These are phyloP conservation scores for Coemansia sp. DNA, from an alignment of 192 early-diverging fungal species.

Conservation along the genomic window DNA sequence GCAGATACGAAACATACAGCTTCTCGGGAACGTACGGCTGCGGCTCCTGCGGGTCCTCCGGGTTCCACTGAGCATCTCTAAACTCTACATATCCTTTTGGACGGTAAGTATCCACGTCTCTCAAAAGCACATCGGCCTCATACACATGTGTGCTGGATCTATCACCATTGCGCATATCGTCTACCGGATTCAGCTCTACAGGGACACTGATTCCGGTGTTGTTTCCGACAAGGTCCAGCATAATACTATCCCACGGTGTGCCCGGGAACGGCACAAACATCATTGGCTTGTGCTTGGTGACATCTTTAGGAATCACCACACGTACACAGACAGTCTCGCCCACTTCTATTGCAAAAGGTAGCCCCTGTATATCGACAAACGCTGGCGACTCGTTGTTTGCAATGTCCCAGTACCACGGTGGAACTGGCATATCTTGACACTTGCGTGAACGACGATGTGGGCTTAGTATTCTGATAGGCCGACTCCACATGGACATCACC, in stretches of 20 bases:
- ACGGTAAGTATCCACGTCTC: conserved; percentile 34
- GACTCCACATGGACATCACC: neutral
- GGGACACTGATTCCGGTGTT: conserved; percentile 11
- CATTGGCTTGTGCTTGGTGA: neutral
- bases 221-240: conserved; percentile 17
- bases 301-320: conserved; percentile 13
- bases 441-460: neutral
- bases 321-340: neutral
- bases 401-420: neutral
- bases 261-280: conserved; percentile 13
- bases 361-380: neutral
- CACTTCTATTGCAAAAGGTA: neutral
- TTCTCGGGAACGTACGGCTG: neutral
- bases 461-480: neutral
- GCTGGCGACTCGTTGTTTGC: neutral
- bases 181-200: neutral
- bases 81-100: conserved; percentile 36
- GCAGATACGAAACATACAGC: neutral
- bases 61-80: conserved; percentile 47
- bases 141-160: conserved; percentile 46
- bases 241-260: conserved; percentile 29
- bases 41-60: conserved; percentile 21
- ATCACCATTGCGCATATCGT: conserved; percentile 7
- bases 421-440: neutral
- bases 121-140: conserved; percentile 39